A percentile compares a stretch with the other conserved stretches of the same genome.
These are phyloP conservation scores for Fraxinus quadrangulata DNA, from an alignment of 257 asterid species.

Conservation along the genomic window DNA sequence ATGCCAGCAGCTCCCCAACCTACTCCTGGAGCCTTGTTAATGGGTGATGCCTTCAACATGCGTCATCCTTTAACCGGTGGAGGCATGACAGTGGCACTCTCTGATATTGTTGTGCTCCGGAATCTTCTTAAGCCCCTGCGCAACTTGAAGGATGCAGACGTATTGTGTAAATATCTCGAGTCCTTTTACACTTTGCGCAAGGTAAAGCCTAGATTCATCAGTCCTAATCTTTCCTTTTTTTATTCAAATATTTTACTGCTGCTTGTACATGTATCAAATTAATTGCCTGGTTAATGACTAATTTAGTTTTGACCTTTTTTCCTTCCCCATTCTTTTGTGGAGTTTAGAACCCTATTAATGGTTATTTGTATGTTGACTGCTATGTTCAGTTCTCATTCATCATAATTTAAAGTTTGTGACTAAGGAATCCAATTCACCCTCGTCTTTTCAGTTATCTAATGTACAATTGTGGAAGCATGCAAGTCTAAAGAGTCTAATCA, in stretches of 20 bases:
- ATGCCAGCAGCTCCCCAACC: conserved; percentile 61
- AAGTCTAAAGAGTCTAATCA: neutral
- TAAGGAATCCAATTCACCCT: neutral
- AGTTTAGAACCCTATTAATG: neutral
- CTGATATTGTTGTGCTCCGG: conserved; percentile 51
- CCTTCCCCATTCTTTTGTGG: neutral
- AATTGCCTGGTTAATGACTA: neutral
- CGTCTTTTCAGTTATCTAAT: neutral
- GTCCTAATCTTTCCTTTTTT: neutral
- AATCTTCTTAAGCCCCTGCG: conserved; percentile 45
- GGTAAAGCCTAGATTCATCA: conserved; percentile 31
- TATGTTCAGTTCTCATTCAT: neutral
- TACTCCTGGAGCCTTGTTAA: conserved; percentile 50
- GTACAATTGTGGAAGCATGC: neutral
- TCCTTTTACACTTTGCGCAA: conserved; percentile 55
- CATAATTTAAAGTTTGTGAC: neutral
- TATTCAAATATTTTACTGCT: neutral
- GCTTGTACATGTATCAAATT: neutral
- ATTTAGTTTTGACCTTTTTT: neutral
- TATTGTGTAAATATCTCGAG: conserved; percentile 45
- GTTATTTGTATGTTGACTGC: neutral
- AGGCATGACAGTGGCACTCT: conserved; percentile 64
- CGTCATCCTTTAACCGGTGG: conserved; percentile 68
- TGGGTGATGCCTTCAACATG: conserved; percentile 67
- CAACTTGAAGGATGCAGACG: conserved; percentile 45